Percentiles rank a stretch among this genome's conserved stretches.
Evolutionary conservation across 192 early-diverging fungal genomes (phyloP).

Genomic region (Borealophlyctis nickersoniae): DNA sequence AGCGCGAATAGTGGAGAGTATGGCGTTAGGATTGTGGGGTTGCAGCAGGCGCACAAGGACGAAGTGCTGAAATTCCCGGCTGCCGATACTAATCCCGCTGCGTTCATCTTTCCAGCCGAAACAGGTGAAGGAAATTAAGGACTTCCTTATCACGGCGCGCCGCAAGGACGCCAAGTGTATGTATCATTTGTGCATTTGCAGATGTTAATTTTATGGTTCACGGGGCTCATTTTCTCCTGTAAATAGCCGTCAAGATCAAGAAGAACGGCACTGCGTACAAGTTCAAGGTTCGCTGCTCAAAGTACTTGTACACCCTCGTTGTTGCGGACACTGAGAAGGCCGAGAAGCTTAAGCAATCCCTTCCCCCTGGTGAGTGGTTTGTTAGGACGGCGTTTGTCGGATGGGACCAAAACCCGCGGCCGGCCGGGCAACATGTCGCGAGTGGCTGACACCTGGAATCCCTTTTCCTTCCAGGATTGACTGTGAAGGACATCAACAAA

Average conservation of each 20-base stretch:
- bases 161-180: constrained; percentile 92
- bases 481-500: too few relatives aligned
- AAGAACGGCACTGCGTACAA: constrained; percentile 88
- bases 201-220: not conserved
- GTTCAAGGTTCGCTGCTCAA: constrained; percentile 99
- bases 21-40: not conserved
- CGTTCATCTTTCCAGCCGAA: constrained; percentile 69
- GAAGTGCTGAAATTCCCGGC: not conserved
- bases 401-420: too few relatives aligned
- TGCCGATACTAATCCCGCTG: not conserved
- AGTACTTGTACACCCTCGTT: constrained; percentile 96
- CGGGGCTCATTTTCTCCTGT: constrained; percentile 30
- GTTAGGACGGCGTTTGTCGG: too few relatives aligned
- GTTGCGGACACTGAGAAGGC: constrained; percentile 94
- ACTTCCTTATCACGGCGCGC: constrained; percentile 91
- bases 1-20: not conserved
- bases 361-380: constrained; percentile 85
- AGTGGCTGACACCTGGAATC: too few relatives aligned
- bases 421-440: too few relatives aligned
- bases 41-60: too few relatives aligned
- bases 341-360: constrained; percentile 89
- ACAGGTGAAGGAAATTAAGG: constrained; percentile 96
- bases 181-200: constrained; percentile 22
- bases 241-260: constrained; percentile 83
- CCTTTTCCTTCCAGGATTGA: too few relatives aligned